These are phyloP conservation scores for Bjerkandera adusta DNA, from an alignment of 1,284 basidiomycete species.

Conservation along the genomic window DNA sequence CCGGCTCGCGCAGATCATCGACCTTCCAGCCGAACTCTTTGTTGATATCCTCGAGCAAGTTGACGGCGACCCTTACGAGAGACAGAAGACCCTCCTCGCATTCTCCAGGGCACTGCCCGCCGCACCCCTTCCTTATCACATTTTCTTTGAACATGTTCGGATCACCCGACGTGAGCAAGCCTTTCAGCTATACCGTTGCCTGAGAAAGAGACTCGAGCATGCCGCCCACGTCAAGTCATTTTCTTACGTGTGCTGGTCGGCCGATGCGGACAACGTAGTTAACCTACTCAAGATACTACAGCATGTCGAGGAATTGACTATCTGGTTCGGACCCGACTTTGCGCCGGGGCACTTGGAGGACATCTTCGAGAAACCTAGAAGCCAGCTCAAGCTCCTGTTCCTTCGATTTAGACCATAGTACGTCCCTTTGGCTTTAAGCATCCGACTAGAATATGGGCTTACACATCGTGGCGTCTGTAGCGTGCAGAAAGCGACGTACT, in stretches of 20 bases:
- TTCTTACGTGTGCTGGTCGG: conserved; percentile 52
- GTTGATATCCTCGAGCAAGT: conserved; percentile 47
- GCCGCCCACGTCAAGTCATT: conserved; percentile 44
- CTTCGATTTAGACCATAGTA: conserved; percentile 73
- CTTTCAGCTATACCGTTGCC: conserved; percentile 44
- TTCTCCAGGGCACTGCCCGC: conserved; percentile 54
- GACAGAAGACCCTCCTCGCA: conserved; percentile 44
- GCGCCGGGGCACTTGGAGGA: conserved; percentile 65
- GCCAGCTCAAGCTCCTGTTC: conserved; percentile 41
- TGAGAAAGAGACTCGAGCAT: conserved; percentile 37
- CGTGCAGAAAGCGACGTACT: conserved; percentile 64
- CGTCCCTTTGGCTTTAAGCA: no score
- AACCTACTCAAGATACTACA: conserved; percentile 53
- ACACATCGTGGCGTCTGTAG: conserved; percentile 32
- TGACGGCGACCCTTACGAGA: conserved; percentile 28
- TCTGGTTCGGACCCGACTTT: conserved; percentile 64
- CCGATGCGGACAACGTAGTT: conserved; percentile 61
- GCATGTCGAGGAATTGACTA: conserved; percentile 41
- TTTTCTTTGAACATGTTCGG: conserved; percentile 49
- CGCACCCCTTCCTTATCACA: conserved; percentile 47
- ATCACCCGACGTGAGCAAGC: conserved; percentile 44
- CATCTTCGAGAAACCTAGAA: conserved; percentile 43
- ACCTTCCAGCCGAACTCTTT: conserved; percentile 62
- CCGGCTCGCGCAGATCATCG: neutral
- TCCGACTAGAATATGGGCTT: neutral